Percentiles rank a stretch among this genome's conserved stretches.
Evolutionary conservation across 768 basidiomycete species (phyloP).

Genomic region (Rhodotorula kratochvilovae): DNA sequence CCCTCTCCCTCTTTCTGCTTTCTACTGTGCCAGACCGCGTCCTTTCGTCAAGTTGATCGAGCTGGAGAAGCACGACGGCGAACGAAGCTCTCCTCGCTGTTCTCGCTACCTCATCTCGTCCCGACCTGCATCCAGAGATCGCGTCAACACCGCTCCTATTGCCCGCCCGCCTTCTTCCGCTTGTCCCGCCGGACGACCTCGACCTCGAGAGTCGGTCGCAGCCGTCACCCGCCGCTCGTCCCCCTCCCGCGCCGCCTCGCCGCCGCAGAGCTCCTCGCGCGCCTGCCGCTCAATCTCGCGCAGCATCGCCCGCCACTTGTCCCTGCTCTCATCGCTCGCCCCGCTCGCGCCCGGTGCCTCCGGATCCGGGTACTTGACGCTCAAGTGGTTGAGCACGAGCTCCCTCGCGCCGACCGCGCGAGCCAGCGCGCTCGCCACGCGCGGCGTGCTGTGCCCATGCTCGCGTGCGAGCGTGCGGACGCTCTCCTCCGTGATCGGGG

Average conservation of each 20-base stretch:
- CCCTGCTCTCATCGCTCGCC: neutral
- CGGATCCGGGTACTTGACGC: constrained; percentile 55
- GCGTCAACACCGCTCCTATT: too few relatives aligned
- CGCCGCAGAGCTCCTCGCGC: neutral
- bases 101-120: too few relatives aligned
- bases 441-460: constrained; percentile 72
- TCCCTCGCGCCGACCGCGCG: constrained; percentile 57
- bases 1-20: too few relatives aligned
- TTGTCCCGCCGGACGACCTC: constrained; percentile 29
- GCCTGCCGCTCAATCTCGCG: constrained; percentile 32
- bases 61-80: too few relatives aligned
- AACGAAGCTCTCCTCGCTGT: too few relatives aligned
- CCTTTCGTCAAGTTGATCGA: too few relatives aligned
- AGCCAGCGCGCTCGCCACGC: constrained; percentile 66
- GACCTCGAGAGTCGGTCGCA: constrained; percentile 35
- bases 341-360: neutral
- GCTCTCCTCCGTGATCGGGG: constrained; percentile 47
- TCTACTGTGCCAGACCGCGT: too few relatives aligned
- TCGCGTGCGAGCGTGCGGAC: constrained; percentile 61
- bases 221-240: constrained; percentile 7
- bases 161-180: neutral
- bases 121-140: too few relatives aligned
- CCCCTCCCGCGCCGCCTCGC: neutral
- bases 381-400: constrained; percentile 73
- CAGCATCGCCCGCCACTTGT: constrained; percentile 18